Conservation (phyloP, 164 flowering plant species). For the Umbellularia californica region DNA sequence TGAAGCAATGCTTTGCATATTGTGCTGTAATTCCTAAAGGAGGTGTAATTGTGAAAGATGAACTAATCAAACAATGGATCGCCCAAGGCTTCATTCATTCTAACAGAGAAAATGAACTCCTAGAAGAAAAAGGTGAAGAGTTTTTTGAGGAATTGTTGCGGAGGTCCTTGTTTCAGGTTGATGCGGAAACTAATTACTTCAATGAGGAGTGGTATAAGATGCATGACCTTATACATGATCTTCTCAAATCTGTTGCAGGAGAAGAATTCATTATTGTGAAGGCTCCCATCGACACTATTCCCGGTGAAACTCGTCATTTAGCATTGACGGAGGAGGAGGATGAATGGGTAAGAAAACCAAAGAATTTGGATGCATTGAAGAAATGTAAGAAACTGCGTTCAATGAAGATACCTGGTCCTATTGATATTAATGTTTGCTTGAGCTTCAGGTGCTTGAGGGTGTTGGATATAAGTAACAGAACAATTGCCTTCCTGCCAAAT, state of each 20-base stretch:
- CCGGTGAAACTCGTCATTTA: background rate
- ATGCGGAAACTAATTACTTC: background rate
- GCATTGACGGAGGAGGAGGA: no score
- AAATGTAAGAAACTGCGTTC: background rate
- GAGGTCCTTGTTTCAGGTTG: constrained; percentile 9
- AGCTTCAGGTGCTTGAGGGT: no score
- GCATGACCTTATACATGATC: constrained; percentile 15
- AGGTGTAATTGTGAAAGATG: constrained; percentile 1
- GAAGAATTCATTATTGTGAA: background rate
- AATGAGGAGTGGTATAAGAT: background rate
- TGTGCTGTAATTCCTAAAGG: constrained; percentile 21
- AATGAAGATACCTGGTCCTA: background rate
- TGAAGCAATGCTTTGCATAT: constrained; percentile 18
- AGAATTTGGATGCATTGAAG: background rate
- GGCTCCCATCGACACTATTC: no score
- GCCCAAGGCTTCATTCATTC: constrained; percentile 17
- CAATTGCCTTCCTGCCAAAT: no score
- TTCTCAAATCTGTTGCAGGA: background rate
- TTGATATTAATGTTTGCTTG: no score
- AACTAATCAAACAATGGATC: constrained; percentile 15
- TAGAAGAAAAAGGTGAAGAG: constrained; percentile 7
- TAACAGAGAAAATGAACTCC: background rate
- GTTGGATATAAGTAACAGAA: no score
- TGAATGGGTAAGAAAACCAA: background rate
- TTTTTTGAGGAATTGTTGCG: constrained; percentile 3